Base-by-base conservation (phyloP, 306 rosid species). In the Ceratonia siliqua region DNA sequence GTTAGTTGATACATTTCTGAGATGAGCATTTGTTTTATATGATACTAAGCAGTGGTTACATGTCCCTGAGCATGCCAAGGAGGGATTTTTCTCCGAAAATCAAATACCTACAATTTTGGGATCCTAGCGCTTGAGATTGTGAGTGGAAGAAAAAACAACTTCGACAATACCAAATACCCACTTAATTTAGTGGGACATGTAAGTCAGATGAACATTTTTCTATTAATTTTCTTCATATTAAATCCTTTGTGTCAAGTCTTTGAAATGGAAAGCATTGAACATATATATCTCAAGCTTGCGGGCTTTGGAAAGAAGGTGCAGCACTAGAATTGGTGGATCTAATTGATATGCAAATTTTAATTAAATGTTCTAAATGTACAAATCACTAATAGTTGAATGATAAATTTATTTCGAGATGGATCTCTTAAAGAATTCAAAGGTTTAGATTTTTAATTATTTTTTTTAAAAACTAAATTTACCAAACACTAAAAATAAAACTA, bases 181-280 rank as follows among this genome's bases (percentile, higher is more conserved):
- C 36, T 33, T 54, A 61, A 33, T 15, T 15, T 74, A 74, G 62
- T 48, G 38, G 70, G 70, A 74, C 46, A 73, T 43, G 68, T 58
- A 73, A 25, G 77, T 55, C 68, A 43, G 28, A 21, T 8, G n/a
- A n/a, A n/a, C 35, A 5, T 20, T 42, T 35, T 17, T 1, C 4
- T 25, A 5, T 12, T 42, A 42, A 3, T 46, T 46, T 46, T 28
- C 32, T 15, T 42, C 9, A 18, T 18, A 1, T 48, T 8, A 15
- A 48, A 48, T 48, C 24, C 48, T 42, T 41, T 28, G n/a, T 4
- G 32, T 28, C n/a, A n/a, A 28, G 32, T 28, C 2, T 28, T 28
- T 38, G 43, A 38, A 6, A 38, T 8, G 43, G 6, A 38, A 38
- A 38, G 11, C 8, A 38, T 38, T 2, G 32, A 28, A 28, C 32